Percentiles rank a stretch among this genome's conserved stretches.
phyloP scores from a whole-genome alignment of 371 early-diverging fungal species.

The Homolaphlyctis polyrhiza region DNA sequence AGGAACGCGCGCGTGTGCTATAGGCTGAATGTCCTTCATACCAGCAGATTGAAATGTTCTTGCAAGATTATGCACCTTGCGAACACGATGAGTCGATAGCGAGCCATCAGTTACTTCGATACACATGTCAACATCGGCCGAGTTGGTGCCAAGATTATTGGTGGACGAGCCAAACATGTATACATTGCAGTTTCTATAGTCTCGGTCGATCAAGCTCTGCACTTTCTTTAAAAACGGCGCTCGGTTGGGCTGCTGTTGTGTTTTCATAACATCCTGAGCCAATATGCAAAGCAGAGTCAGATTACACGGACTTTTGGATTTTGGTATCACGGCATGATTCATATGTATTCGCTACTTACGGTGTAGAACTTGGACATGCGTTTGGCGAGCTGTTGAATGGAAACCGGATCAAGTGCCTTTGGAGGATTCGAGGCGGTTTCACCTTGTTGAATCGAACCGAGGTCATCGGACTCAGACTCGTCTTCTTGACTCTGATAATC shows the following conservation, averaged over 20 bases:
- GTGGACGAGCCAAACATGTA: slow-evolving; percentile 29
- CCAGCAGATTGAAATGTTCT: slow-evolving; percentile 16
- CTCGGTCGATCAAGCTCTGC: slow-evolving; percentile 3
- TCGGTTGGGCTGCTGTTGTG: background rate
- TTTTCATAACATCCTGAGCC: background rate
- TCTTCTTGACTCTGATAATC: background rate
- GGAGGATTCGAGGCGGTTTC: background rate
- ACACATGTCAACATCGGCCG: slow-evolving; percentile 30
- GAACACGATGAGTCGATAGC: background rate
- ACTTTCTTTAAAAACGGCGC: slow-evolving; percentile 1
- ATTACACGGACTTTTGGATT: background rate
- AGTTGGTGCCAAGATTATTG: slow-evolving; percentile 23
- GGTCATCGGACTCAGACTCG: no score
- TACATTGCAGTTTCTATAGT: slow-evolving; percentile 9
- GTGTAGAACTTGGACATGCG: background rate
- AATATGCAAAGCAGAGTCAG: background rate
- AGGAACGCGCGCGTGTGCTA: slow-evolving; percentile 49
- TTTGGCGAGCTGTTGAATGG: background rate
- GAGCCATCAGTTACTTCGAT: slow-evolving; percentile 1
- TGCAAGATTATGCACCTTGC: slow-evolving; percentile 26
- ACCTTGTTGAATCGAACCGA: background rate
- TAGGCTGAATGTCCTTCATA: slow-evolving; percentile 30
- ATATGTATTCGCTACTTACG: no score
- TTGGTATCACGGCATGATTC: no score
- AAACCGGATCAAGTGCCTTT: background rate